Conservation (phyloP, 176 grass and related monocot species). For the Eleusine coracana region DNA sequence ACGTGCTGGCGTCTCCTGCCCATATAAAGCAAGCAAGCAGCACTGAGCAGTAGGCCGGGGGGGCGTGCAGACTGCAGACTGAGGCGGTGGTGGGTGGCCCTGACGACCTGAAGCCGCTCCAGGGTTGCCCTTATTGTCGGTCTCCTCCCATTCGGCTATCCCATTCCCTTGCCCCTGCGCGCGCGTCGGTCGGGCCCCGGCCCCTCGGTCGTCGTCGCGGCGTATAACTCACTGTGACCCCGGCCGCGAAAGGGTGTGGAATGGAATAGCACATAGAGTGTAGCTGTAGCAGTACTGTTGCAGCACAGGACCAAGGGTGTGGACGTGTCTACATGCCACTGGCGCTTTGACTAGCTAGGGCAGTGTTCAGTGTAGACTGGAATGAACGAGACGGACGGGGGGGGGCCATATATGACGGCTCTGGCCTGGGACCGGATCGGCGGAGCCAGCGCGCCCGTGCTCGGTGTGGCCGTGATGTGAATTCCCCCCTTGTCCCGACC, state of each 20-base stretch:
- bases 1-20: not conserved
- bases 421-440: no score
- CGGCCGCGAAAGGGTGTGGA: no score
- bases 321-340: no score
- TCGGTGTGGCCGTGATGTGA: no score
- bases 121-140: conserved; percentile 27
- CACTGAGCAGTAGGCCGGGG: not conserved
- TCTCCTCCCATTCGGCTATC: not conserved
- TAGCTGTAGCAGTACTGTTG: not conserved
- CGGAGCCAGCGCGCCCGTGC: no score
- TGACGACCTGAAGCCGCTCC: not conserved
- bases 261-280: not conserved
- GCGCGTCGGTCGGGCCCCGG: not conserved
- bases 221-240: not conserved
- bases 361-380: no score
- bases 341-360: no score
- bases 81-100: not conserved
- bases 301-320: not conserved
- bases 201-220: not conserved
- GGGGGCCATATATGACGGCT: no score
- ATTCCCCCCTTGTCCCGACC: no score
- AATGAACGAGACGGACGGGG: no score
- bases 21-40: not conserved
- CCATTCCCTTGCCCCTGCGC: not conserved
- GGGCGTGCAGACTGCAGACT: not conserved